A percentile compares a stretch with the other conserved stretches of the same genome.
Conservation (phyloP, 2,329 filamentous ascomycete species). For the Colletotrichum sp. region DNA sequence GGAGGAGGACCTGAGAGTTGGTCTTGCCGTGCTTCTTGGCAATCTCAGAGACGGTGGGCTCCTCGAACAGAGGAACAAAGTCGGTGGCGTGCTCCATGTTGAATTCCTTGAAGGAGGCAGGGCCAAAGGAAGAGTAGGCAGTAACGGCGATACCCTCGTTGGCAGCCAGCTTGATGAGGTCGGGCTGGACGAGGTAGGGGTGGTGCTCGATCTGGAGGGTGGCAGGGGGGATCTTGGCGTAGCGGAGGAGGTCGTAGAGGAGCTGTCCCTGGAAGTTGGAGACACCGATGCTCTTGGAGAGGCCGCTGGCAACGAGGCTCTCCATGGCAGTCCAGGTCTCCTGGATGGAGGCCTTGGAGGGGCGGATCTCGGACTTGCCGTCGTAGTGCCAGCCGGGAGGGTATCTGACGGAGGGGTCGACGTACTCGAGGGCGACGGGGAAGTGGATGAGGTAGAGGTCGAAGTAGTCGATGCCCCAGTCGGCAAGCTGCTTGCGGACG, state of each 20-base stretch:
- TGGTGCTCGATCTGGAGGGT: constrained; percentile 91
- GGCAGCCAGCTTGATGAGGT: constrained; percentile 73
- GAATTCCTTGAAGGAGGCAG: constrained; percentile 79
- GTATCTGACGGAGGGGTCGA: constrained; percentile 80
- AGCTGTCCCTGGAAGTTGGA: constrained; percentile 83
- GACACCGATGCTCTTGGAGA: constrained; percentile 78
- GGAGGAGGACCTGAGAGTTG: constrained; percentile 80
- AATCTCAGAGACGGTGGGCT: constrained; percentile 67
- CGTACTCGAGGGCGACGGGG: constrained; percentile 84
- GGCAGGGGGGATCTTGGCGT: constrained; percentile 75
- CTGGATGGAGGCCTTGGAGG: constrained; percentile 74
- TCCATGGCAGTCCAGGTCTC: constrained; percentile 88
- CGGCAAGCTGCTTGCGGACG: constrained; percentile 75
- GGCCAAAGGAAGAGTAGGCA: constrained; percentile 85
- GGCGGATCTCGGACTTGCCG: constrained; percentile 63
- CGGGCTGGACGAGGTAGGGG: constrained; percentile 81
- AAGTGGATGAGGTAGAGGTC: constrained; percentile 92
- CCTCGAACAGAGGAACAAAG: constrained; percentile 73
- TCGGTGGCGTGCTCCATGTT: constrained; percentile 71
- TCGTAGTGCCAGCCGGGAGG: constrained; percentile 80
- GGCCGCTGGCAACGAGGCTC: constrained; percentile 68
- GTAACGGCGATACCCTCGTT: constrained; percentile 75
- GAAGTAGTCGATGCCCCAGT: constrained; percentile 89
- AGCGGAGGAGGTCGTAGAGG: constrained; percentile 80
- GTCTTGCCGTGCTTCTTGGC: constrained; percentile 75